phyloP scores from a whole-genome alignment of 2,329 filamentous ascomycete species.

The Zymoseptoria crescenta region DNA sequence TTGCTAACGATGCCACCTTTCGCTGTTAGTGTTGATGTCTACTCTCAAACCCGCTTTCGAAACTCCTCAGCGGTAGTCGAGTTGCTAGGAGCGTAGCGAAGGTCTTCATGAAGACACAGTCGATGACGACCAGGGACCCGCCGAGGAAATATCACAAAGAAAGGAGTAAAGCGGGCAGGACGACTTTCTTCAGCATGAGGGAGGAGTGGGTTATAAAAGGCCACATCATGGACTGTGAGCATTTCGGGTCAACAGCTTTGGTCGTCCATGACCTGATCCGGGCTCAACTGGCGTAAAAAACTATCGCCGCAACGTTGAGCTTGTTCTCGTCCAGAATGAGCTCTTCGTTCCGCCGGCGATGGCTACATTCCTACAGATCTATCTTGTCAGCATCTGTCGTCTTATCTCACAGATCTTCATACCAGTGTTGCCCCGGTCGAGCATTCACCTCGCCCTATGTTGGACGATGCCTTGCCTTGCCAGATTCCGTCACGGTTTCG shows the following conservation, averaged over 20 bases:
- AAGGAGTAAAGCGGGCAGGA: constrained; percentile 3
- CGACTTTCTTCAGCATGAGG: constrained; percentile 8
- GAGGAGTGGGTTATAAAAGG: constrained; percentile 3
- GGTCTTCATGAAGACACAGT: constrained; percentile 3
- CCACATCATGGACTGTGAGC: neutral
- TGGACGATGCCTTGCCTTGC: neutral
- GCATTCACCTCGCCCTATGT: constrained; percentile 28
- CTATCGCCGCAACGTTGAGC: constrained; percentile 1
- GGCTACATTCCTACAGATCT: constrained; percentile 1
- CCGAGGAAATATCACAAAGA: neutral
- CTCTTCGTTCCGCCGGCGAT: constrained; percentile 5
- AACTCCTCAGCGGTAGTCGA: constrained; percentile 2
- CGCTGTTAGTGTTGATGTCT: neutral
- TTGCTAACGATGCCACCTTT: neutral
- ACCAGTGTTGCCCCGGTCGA: constrained; percentile 56
- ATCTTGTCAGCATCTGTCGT: neutral
- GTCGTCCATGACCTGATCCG: neutral
- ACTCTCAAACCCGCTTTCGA: constrained; percentile 1
- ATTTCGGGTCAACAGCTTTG: neutral
- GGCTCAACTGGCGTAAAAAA: constrained; percentile 1
- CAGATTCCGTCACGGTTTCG: neutral
- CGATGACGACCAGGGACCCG: constrained; percentile 5
- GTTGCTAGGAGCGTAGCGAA: constrained; percentile 4
- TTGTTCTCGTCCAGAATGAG: neutral
- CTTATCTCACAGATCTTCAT: neutral